Evolutionary conservation across 1,284 basidiomycete species (phyloP).

Genomic region (Cystobasidium pallidum): DNA sequence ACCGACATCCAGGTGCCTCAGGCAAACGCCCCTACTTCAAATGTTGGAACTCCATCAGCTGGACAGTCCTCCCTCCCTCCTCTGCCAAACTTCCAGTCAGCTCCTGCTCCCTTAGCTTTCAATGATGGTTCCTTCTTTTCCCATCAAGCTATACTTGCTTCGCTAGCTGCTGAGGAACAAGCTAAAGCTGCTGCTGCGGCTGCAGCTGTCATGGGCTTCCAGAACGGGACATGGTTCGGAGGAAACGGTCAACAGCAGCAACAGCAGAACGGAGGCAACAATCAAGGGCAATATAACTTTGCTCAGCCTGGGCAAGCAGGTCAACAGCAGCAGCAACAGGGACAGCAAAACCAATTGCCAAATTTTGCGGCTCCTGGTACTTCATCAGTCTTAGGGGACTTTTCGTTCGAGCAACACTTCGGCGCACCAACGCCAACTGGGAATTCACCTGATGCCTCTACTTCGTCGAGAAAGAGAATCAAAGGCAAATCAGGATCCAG

Average conservation of each 20-base stretch:
- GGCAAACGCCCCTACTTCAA: background rate
- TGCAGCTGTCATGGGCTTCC: constrained; percentile 25
- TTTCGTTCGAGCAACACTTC: constrained; percentile 31
- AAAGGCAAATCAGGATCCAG: constrained; percentile 23
- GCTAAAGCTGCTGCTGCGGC: constrained; percentile 30
- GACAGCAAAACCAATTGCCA: background rate
- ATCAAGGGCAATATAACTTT: constrained; percentile 6
- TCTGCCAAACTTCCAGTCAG: constrained; percentile 38
- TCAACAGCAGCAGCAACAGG: constrained; percentile 16
- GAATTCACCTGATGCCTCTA: constrained; percentile 24
- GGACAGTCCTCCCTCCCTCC: constrained; percentile 36
- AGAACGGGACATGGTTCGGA: constrained; percentile 17
- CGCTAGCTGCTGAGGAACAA: constrained; percentile 26
- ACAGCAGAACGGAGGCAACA: constrained; percentile 10
- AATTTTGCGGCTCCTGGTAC: constrained; percentile 16
- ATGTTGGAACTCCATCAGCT: constrained; percentile 21
- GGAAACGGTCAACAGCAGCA: constrained; percentile 23
- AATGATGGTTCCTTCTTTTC: constrained; percentile 40
- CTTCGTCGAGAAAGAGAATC: constrained; percentile 20
- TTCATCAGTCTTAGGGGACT: constrained; percentile 15
- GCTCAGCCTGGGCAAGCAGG: constrained; percentile 26
- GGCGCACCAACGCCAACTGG: constrained; percentile 20
- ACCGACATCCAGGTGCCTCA: constrained; percentile 33
- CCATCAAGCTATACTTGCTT: constrained; percentile 41
- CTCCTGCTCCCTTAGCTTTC: constrained; percentile 37